These are phyloP conservation scores for Penicillium goetzii DNA, from an alignment of 495 filamentous ascomycete species.

Conservation along the genomic window DNA sequence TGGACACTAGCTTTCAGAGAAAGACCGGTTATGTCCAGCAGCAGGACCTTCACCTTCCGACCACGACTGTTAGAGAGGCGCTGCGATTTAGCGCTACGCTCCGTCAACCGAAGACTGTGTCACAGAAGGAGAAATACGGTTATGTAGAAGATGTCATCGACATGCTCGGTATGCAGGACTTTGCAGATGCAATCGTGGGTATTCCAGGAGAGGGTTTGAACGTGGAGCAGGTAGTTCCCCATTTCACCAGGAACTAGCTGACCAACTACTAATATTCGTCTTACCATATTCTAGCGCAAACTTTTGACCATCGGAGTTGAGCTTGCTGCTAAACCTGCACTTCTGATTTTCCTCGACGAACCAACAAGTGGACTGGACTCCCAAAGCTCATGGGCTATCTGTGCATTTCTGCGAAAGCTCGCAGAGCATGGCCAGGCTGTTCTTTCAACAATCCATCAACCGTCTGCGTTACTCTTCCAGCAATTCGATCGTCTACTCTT, in stretches of 20 bases:
- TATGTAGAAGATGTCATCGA: constrained; percentile 58
- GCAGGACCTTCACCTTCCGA: constrained; percentile 84
- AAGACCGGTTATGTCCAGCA: constrained; percentile 95
- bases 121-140: constrained; percentile 50
- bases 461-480: constrained; percentile 87
- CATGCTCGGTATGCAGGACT: constrained; percentile 55
- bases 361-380: constrained; percentile 86
- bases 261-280: neutral
- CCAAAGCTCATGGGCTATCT: constrained; percentile 85
- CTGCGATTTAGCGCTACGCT: constrained; percentile 83
- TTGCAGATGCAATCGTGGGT: constrained; percentile 49
- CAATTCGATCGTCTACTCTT: constrained; percentile 90
- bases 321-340: constrained; percentile 82
- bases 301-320: constrained; percentile 90
- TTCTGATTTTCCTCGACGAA: constrained; percentile 95
- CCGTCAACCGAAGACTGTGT: constrained; percentile 67
- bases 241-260: neutral
- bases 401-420: constrained; percentile 79
- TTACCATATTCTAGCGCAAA: neutral
- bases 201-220: constrained; percentile 68
- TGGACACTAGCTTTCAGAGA: constrained; percentile 81
- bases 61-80: constrained; percentile 80
- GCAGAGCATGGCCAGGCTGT: constrained; percentile 87
- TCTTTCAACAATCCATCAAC: constrained; percentile 94
- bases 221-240: constrained; percentile 71